These are phyloP conservation scores for Alectoria sarmentosa DNA, from an alignment of 495 filamentous ascomycete species.

Conservation along the genomic window DNA sequence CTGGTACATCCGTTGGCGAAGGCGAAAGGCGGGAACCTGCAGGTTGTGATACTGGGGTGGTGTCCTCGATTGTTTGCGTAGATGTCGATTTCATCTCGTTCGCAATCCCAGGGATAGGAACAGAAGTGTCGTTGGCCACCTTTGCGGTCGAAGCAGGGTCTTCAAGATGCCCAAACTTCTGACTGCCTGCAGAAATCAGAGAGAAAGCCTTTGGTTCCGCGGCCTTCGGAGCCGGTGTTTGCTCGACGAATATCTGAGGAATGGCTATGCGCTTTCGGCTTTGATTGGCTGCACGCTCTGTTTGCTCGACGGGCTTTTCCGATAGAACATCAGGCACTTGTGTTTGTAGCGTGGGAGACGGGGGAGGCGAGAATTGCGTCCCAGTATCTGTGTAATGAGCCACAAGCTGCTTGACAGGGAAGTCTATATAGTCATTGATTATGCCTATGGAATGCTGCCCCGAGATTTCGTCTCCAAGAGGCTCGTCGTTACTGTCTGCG, in stretches of 20 bases:
- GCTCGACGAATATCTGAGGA: conserved; percentile 26
- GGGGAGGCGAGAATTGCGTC: conserved; percentile 74
- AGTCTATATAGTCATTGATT: conserved; percentile 8
- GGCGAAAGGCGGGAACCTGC: conserved; percentile 25
- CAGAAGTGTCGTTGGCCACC: conserved; percentile 33
- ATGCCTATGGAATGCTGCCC: conserved; percentile 2
- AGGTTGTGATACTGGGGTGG: conserved; percentile 23
- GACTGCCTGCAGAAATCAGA: conserved; percentile 66
- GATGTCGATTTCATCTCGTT: conserved; percentile 47
- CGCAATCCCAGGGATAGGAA: conserved; percentile 19
- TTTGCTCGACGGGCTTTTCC: conserved; percentile 34
- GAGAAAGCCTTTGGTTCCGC: conserved; percentile 27
- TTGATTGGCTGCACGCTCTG: conserved; percentile 49
- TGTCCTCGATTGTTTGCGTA: conserved; percentile 63
- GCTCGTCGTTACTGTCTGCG: conserved; percentile 28
- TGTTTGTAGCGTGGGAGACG: conserved; percentile 53
- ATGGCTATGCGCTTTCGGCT: conserved; percentile 54
- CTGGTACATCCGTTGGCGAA: conserved; percentile 43
- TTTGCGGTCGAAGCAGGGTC: conserved; percentile 66
- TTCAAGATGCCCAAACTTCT: conserved; percentile 59
- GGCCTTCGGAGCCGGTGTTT: conserved; percentile 13
- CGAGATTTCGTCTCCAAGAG: conserved; percentile 5
- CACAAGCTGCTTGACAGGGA: conserved; percentile 6
- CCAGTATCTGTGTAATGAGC: conserved; percentile 62
- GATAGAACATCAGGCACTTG: conserved; percentile 34